These are phyloP conservation scores for Furcasterigmium furcatum DNA, from an alignment of 2,329 filamentous ascomycete genomes.

Conservation along the genomic window DNA sequence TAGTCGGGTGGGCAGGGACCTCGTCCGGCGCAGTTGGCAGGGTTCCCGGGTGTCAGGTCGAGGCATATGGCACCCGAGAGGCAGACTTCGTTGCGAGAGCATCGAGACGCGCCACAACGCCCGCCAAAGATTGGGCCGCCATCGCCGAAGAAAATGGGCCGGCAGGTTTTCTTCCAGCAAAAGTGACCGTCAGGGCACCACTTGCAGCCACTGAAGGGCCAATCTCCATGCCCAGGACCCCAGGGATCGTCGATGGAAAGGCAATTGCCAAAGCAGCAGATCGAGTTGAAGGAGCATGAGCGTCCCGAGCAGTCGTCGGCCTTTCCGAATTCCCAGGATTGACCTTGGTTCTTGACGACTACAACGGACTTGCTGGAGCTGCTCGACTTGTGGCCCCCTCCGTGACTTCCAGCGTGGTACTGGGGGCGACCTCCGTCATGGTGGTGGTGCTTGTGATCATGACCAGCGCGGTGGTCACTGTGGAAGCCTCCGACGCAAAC, in stretches of 20 bases:
- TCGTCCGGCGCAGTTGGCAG: background rate
- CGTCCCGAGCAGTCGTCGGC: background rate
- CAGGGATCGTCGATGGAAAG: background rate
- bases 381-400: background rate
- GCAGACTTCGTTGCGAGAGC: background rate
- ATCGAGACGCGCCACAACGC: background rate
- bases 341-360: background rate
- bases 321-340: background rate
- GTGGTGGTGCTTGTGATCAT: background rate
- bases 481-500: background rate
- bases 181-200: background rate
- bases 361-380: no score
- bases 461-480: background rate
- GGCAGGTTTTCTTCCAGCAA: background rate
- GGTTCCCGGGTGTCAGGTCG: background rate
- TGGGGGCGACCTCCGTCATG: background rate
- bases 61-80: background rate
- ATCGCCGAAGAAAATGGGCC: background rate
- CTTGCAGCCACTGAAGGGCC: background rate
- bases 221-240: background rate
- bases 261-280: constrained; percentile 1
- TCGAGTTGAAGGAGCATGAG: background rate
- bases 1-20: background rate
- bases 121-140: background rate
- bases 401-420: background rate